These are phyloP conservation scores for Podospora tetraspora DNA, from an alignment of 495 filamentous ascomycete genomes.

Conservation along the genomic window DNA sequence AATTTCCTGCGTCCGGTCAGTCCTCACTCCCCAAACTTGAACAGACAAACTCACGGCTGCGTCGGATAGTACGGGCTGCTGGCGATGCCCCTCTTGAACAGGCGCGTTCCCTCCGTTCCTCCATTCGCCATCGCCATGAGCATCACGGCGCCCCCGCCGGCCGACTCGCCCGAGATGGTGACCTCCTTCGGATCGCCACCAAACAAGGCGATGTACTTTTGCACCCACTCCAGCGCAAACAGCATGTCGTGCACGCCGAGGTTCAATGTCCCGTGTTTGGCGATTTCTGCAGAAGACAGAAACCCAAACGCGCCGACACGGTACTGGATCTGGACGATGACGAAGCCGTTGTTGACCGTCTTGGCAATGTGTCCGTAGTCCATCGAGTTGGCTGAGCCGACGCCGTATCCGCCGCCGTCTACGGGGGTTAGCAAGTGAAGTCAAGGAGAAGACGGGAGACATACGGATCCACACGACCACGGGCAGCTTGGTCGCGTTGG, in stretches of 20 bases:
- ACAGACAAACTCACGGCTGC: slow-evolving; percentile 27
- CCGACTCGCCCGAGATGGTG: slow-evolving; percentile 67
- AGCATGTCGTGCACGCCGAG: slow-evolving; percentile 66
- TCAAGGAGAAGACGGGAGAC: slow-evolving; percentile 3
- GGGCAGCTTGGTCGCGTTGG: slow-evolving; percentile 36
- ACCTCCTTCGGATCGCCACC: slow-evolving; percentile 61
- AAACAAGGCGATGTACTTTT: slow-evolving; percentile 61
- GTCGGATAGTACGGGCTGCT: slow-evolving; percentile 37
- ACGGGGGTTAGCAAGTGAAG: neutral
- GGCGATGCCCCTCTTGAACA: slow-evolving; percentile 47
- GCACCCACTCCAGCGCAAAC: slow-evolving; percentile 68
- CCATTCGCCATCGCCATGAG: slow-evolving; percentile 38
- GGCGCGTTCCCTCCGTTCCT: slow-evolving; percentile 30
- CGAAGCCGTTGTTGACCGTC: slow-evolving; percentile 39
- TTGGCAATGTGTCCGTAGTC: slow-evolving; percentile 37
- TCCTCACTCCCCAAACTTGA: slow-evolving; percentile 11
- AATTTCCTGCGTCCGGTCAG: slow-evolving; percentile 34
- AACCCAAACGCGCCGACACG: slow-evolving; percentile 49
- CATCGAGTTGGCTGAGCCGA: slow-evolving; percentile 34
- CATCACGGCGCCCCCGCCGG: slow-evolving; percentile 61
- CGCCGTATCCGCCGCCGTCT: slow-evolving; percentile 41
- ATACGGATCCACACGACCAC: slow-evolving; percentile 38
- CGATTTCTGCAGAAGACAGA: too few species aligned
- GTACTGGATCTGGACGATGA: slow-evolving; percentile 42
- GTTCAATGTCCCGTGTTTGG: too few species aligned